Base-by-base conservation (phyloP, 2,329 filamentous ascomycete genomes). In the Ophiostoma sp. region DNA sequence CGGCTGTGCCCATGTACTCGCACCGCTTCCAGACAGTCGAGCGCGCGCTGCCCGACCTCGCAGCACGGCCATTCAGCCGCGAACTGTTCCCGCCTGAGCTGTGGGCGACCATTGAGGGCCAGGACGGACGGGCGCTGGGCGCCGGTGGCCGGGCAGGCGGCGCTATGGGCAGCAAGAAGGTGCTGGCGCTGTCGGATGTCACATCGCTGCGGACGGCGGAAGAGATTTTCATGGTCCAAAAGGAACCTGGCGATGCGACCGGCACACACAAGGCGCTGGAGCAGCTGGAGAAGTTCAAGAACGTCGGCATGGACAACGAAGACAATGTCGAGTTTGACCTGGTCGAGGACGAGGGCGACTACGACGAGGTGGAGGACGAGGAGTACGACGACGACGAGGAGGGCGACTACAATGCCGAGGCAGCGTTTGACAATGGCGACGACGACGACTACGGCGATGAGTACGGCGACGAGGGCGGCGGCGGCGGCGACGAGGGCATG, bases 371-470 rank as follows among this genome's bases (percentile, higher is more conserved):
- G 45, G 80, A 81, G 66, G 81, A 80, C 18, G 80, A 83, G 71
- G 82, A 83, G 67, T 81, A 83, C 70, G 83, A 87, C 64, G 85
- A 87, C 68, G 84, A 86, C 69, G 83, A 85, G 65, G 85, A 83
- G 1, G 85, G 85, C 7, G 85, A 87, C 70, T 87, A 87, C 74
- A 82, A 87, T 62, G 85, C 85, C 2, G 85, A 87, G 73, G 80
- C 80, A 9, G 87, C 87, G 76, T 87, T 87, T 74, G 85, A 87
- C 70, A 83, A 81, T 38, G 84, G 83, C 12, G 83, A 84, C 70
- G 77, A 78, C n/a, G 83, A 85, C 38, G 81, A 84, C 66, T 72
- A 72, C 38, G 71, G 70, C 66, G 81, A 81, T 36, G 83, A 84
- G 64, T 81, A 81, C 64, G 83, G 81, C 7, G 84, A 84, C 38